A percentile compares a stretch with the other conserved stretches of the same genome.
These are phyloP conservation scores for Hypoxylon crocopeplum DNA, from an alignment of 495 filamentous ascomycete genomes.

Conservation along the genomic window DNA sequence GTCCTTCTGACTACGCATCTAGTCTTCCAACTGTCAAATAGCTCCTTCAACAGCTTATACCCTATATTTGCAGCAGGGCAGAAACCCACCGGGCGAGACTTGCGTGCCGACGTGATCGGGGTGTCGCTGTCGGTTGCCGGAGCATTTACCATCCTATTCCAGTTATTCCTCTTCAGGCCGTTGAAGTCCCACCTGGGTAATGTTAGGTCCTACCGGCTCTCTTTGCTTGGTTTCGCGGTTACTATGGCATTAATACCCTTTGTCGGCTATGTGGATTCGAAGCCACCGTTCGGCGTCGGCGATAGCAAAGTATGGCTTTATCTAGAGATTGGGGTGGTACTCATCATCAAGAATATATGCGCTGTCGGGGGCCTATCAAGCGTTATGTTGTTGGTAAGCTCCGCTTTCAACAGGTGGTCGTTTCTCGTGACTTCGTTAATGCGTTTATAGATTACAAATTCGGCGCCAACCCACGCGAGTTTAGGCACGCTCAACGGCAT, in stretches of 20 bases:
- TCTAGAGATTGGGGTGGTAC: constrained; percentile 75
- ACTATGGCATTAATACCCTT: constrained; percentile 90
- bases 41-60: constrained; percentile 89
- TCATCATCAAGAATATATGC: constrained; percentile 88
- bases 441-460: constrained; percentile 80
- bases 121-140: constrained; percentile 86
- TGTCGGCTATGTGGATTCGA: constrained; percentile 74
- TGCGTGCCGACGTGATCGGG: constrained; percentile 82
- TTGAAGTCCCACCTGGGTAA: constrained; percentile 86
- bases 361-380: constrained; percentile 89
- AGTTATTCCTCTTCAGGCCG: constrained; percentile 80
- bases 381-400: constrained; percentile 80
- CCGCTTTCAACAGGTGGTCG: not conserved
- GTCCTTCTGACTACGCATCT: constrained; percentile 81
- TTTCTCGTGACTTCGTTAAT: constrained; percentile 16
- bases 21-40: constrained; percentile 87
- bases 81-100: constrained; percentile 75
- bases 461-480: constrained; percentile 82
- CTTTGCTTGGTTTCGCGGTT: constrained; percentile 80
- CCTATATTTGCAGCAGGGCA: constrained; percentile 83
- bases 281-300: constrained; percentile 52
- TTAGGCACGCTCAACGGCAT: constrained; percentile 92
- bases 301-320: constrained; percentile 70
- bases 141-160: constrained; percentile 83
- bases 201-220: constrained; percentile 77